These are phyloP conservation scores for Basipetospora chlamydospora DNA, from an alignment of 2,329 filamentous ascomycete species.

Conservation along the genomic window DNA sequence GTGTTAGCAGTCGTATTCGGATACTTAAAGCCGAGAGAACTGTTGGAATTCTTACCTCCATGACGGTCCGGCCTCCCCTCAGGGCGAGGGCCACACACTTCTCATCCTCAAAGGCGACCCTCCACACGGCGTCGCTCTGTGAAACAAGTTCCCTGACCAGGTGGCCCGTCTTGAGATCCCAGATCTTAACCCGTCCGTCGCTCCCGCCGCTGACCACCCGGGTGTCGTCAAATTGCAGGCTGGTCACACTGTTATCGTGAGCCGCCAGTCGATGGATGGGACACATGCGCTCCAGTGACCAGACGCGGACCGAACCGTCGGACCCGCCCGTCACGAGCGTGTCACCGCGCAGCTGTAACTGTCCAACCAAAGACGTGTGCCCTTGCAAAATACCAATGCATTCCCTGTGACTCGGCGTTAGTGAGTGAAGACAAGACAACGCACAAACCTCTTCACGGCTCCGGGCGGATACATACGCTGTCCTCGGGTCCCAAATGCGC, in stretches of 20 bases:
- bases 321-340: constrained; percentile 92
- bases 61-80: constrained; percentile 72
- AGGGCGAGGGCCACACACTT: constrained; percentile 94
- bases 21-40: too few species aligned
- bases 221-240: constrained; percentile 90
- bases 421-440: too few species aligned
- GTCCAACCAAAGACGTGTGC: constrained; percentile 90
- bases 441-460: too few species aligned
- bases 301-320: constrained; percentile 89
- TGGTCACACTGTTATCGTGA: constrained; percentile 97
- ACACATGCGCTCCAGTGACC: constrained; percentile 81
- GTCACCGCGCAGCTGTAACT: constrained; percentile 88
- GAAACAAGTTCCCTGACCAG: constrained; percentile 82
- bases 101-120: constrained; percentile 95
- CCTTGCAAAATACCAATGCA: constrained; percentile 88
- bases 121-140: constrained; percentile 90
- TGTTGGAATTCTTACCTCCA: constrained; percentile 63
- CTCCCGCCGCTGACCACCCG: constrained; percentile 91
- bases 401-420: too few species aligned
- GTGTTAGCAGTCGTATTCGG: constrained; percentile 16
- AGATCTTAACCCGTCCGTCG: constrained; percentile 96
- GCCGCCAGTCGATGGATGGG: constrained; percentile 90
- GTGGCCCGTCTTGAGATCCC: constrained; percentile 86
- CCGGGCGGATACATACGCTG: constrained; percentile 45
- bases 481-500: constrained; percentile 84